A percentile compares a stretch with the other conserved stretches of the same genome.
phyloP scores from a whole-genome alignment of 1,284 basidiomycete species.

The Trametes pubescens region DNA sequence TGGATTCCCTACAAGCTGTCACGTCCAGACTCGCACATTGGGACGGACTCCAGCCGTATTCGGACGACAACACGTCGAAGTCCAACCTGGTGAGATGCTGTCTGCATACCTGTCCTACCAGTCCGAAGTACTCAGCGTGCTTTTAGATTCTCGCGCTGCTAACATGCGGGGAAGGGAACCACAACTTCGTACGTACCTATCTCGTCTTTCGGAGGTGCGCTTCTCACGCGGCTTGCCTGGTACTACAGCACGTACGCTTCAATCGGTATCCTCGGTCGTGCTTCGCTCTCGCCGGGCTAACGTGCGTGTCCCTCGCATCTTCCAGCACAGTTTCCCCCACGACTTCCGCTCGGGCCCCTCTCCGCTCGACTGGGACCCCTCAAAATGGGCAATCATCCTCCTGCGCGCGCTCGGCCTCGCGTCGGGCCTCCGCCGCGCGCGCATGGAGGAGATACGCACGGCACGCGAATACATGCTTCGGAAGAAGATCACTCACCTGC shows the following conservation, averaged over 20 bases:
- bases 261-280: conserved; percentile 7
- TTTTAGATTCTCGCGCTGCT: conserved; percentile 73
- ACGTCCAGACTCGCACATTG: conserved; percentile 72
- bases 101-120: not conserved
- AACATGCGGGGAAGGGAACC: conserved; percentile 82
- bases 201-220: not conserved
- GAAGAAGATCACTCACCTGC: conserved; percentile 40
- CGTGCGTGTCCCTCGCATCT: not conserved
- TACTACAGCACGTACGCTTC: conserved; percentile 43
- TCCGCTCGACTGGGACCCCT: conserved; percentile 77
- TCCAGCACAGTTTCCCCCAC: conserved; percentile 80
- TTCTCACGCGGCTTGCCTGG: conserved; percentile 3
- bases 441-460: conserved; percentile 64
- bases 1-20: not conserved
- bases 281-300: conserved; percentile 2
- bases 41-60: conserved; percentile 81
- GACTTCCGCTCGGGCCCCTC: conserved; percentile 76
- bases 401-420: conserved; percentile 65
- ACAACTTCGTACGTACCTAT: conserved; percentile 70
- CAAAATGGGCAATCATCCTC: conserved; percentile 77
- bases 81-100: conserved; percentile 66
- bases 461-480: conserved; percentile 64
- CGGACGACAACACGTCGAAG: conserved; percentile 80
- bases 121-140: not conserved
- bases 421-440: conserved; percentile 60